Evolutionary conservation across 2,329 filamentous ascomycete species (phyloP).

Genomic region (Colletotrichum gigasporum): DNA sequence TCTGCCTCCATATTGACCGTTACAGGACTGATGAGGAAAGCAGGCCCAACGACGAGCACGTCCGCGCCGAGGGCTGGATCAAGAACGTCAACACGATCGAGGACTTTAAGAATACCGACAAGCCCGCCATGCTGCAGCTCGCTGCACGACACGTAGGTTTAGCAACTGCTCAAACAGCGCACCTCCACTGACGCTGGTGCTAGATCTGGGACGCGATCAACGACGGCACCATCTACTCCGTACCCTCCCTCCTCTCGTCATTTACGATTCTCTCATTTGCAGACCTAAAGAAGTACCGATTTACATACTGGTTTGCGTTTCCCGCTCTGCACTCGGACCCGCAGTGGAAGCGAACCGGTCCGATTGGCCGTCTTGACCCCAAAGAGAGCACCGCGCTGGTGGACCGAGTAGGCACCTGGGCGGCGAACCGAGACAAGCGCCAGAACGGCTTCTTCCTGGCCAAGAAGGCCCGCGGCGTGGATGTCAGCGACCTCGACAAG

Average conservation of each 20-base stretch:
- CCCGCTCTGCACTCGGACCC: slow-evolving; percentile 92
- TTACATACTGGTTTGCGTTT: slow-evolving; percentile 98
- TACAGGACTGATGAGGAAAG: slow-evolving; percentile 39
- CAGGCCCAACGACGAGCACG: slow-evolving; percentile 75
- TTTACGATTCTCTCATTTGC: slow-evolving; percentile 93
- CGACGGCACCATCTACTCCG: slow-evolving; percentile 95
- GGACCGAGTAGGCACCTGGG: slow-evolving; percentile 88
- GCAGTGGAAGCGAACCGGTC: slow-evolving; percentile 74
- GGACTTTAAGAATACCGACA: slow-evolving; percentile 88
- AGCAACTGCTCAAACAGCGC: not conserved
- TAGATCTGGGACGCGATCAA: slow-evolving; percentile 98
- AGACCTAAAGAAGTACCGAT: slow-evolving; percentile 96
- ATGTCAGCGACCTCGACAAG: slow-evolving; percentile 32
- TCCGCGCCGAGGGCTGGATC: slow-evolving; percentile 91
- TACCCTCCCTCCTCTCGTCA: slow-evolving; percentile 88
- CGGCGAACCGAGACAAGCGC: slow-evolving; percentile 78
- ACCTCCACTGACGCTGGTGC: not conserved
- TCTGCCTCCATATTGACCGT: slow-evolving; percentile 31
- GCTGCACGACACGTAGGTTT: slow-evolving; percentile 77
- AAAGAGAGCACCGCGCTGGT: slow-evolving; percentile 82
- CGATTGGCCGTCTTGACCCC: slow-evolving; percentile 64
- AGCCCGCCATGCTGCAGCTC: slow-evolving; percentile 78
- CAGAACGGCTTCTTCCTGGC: slow-evolving; percentile 97
- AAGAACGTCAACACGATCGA: slow-evolving; percentile 97
- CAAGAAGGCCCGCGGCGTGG: slow-evolving; percentile 68